Conservation (phyloP, 1,284 basidiomycete genomes). For the Malassezia restricta region DNA sequence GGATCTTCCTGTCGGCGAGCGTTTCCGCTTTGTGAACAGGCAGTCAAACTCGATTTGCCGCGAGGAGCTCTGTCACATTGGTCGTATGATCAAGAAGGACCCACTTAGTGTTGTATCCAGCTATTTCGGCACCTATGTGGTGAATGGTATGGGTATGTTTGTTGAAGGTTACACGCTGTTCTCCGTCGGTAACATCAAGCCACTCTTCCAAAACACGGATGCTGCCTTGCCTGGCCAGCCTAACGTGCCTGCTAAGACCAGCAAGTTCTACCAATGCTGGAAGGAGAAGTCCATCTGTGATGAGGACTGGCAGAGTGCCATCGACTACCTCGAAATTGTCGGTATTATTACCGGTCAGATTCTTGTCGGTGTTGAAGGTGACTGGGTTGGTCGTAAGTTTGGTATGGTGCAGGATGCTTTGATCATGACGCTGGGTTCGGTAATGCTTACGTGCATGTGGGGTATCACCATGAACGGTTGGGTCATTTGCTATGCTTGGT, state of each 20-base stretch:
- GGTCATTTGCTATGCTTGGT: constrained; percentile 51
- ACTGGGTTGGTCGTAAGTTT: constrained; percentile 52
- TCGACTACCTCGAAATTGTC: constrained; percentile 49
- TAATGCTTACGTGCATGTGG: constrained; percentile 53
- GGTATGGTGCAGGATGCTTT: constrained; percentile 49
- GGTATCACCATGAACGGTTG: constrained; percentile 51
- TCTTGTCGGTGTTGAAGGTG: constrained; percentile 52
- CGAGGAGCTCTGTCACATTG: constrained; percentile 48
- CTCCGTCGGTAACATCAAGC: constrained; percentile 51
- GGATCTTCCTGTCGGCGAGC: constrained; percentile 39
- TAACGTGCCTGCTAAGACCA: constrained; percentile 16
- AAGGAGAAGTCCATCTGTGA: constrained; percentile 45
- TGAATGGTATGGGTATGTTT: constrained; percentile 52
- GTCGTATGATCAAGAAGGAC: constrained; percentile 51
- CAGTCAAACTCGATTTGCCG: constrained; percentile 49
- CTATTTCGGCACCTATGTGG: constrained; percentile 51
- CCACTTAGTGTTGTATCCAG: constrained; percentile 47
- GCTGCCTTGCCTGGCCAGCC: not conserved
- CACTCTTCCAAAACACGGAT: constrained; percentile 7
- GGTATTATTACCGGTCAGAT: constrained; percentile 54
- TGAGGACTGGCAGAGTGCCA: constrained; percentile 49
- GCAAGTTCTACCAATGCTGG: constrained; percentile 47
- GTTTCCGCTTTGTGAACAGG: constrained; percentile 47
- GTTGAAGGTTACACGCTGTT: constrained; percentile 51
- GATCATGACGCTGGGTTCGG: constrained; percentile 48